Evolutionary conservation across 169 alveolate species (phyloP), one percentile per base, ranked within the genome.

Genomic region (Babesia bovis): DNA sequence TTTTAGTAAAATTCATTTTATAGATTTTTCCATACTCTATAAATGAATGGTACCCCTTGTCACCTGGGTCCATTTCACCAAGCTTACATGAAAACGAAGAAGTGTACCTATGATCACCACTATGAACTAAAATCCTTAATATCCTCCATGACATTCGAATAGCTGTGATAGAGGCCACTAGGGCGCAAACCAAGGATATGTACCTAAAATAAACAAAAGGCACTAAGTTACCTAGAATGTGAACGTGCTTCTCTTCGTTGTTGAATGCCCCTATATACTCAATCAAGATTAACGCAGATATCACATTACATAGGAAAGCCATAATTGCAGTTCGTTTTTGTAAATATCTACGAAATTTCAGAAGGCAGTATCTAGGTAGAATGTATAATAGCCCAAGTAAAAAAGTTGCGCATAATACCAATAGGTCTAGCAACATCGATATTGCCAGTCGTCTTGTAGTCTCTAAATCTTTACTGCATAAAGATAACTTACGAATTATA

Each of bases 21-120:
- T 63, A 63, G 15, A 63, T 12, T 63, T 63, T 63, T 0, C 49
- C 49, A 44, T 23, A 49, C 35, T 63, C 73, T 2, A 63, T 23
- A 41, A 63, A 63, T 15, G 26, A 47, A 0, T 49, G 32, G 21
- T 47, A 26, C 0, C 49, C 51, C 0, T 13, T 21, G 4, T 15
- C 35, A 2, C 73, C 73, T 0, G 19, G 30, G 4, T 1, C 36
- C 3, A 21, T 19, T 44, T 44, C 73, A 12, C 47, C 19, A 26
- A 47, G 44, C 15, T 63, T 45, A 15, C 9, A 50, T 26, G 45
- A 10, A 2, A 63, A n/a, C 25, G 55, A 47, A 17, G 55, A 19
- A 12, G 17, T 13, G 19, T 12, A 47, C 25, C 12, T 13, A 47
- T 47, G 55, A 12, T 17, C 19, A 6, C 55, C 17, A 13, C 19